phyloP scores from a whole-genome alignment of 495 filamentous ascomycete genomes.

The Talaromyces thailandensis region DNA sequence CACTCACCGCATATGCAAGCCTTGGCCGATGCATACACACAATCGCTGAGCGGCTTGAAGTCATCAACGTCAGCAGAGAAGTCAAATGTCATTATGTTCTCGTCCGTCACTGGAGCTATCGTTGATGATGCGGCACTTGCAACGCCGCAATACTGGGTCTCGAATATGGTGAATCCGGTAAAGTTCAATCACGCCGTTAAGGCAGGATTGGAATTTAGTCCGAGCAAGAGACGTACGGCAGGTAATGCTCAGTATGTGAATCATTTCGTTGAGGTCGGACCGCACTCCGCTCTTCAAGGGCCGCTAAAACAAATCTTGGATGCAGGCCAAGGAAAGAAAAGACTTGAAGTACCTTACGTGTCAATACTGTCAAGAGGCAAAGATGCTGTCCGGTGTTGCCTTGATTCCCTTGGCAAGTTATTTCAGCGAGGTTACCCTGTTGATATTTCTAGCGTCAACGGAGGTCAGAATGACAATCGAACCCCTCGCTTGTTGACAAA shows the following conservation, averaged over 20 bases:
- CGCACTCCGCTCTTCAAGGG: not conserved
- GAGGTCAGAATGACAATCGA: not conserved
- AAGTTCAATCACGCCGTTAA: not conserved
- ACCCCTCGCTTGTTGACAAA: not conserved
- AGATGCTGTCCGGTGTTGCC: not conserved
- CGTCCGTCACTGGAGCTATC: not conserved
- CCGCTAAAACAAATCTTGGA: not conserved
- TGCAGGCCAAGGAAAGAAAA: not conserved
- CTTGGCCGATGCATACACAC: not conserved
- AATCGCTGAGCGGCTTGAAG: not conserved
- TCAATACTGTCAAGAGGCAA: not conserved
- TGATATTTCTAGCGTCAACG: not conserved
- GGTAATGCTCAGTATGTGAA: not conserved
- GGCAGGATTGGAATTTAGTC: not conserved
- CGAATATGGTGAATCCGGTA: not conserved
- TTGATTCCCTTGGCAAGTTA: not conserved
- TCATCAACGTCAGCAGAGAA: not conserved
- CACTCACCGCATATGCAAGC: not conserved
- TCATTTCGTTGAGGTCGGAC: not conserved
- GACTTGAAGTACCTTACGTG: not conserved
- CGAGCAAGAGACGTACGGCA: not conserved
- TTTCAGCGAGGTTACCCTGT: not conserved
- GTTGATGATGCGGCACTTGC: not conserved
- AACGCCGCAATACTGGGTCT: not conserved
- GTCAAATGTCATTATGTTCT: not conserved